Conservation (phyloP, 768 basidiomycete genomes). For the Rhodotorula paludigena region DNA sequence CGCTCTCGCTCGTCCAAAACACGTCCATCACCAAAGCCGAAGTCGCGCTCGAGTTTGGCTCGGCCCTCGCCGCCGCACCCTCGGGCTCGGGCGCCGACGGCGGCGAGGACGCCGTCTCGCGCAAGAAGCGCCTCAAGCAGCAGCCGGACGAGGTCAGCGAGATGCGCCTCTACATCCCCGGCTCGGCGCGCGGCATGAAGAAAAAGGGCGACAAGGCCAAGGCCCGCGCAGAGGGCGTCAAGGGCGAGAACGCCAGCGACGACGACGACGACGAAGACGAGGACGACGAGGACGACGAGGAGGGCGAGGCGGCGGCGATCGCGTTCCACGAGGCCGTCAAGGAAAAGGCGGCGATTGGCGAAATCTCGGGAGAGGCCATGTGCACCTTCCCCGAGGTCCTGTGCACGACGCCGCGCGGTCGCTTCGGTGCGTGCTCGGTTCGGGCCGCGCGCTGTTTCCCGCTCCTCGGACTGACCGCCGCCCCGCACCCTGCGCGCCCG, state of each 20-base stretch:
- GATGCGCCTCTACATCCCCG: slow-evolving; percentile 93
- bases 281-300: slow-evolving; percentile 42
- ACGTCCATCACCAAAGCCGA: slow-evolving; percentile 97
- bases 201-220: slow-evolving; percentile 54
- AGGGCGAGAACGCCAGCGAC: slow-evolving; percentile 53
- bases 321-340: slow-evolving; percentile 95
- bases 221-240: slow-evolving; percentile 38
- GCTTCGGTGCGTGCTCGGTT: slow-evolving; percentile 37
- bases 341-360: slow-evolving; percentile 90
- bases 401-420: slow-evolving; percentile 71
- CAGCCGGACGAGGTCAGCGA: slow-evolving; percentile 53
- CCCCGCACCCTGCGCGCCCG: slow-evolving; percentile 43
- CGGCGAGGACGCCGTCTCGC: slow-evolving; percentile 27
- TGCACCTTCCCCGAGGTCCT: slow-evolving; percentile 92
- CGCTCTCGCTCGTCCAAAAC: slow-evolving; percentile 79
- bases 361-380: slow-evolving; percentile 83
- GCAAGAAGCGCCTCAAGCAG: slow-evolving; percentile 29
- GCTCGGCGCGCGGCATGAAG: slow-evolving; percentile 62
- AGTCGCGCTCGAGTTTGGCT: slow-evolving; percentile 88
- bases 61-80: slow-evolving; percentile 37
- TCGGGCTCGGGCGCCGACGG: slow-evolving; percentile 15
- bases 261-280: slow-evolving; percentile 50
- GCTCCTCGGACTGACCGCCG: background rate
- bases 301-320: slow-evolving; percentile 63
- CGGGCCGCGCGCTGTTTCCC: background rate